Base-by-base conservation (phyloP, 139 green algal species). In the Yamagishiella unicocca region DNA sequence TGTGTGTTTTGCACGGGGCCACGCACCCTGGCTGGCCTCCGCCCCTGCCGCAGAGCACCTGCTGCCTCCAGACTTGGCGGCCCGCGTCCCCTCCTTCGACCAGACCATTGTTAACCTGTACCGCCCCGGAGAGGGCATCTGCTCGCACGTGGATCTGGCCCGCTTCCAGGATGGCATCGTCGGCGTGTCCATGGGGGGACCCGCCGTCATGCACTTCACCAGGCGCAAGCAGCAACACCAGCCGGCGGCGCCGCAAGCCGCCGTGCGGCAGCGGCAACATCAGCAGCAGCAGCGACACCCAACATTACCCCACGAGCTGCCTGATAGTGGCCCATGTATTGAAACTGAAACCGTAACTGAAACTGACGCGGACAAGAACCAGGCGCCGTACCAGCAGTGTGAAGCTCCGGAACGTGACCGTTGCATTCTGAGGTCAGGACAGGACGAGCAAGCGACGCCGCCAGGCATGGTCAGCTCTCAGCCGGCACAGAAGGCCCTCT, bases 51-150 rank as follows among this genome's bases (percentile, higher is more conserved):
- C 61, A 85, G 79, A 25, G 31, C 7, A 46, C 31, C 40, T 85
- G 22, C 61, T 85, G 21, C 61, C 79, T 2, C 42, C 61, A 2
- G 35, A 24, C 61, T n/a, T 85, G n/a, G 61, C 79, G 17, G 79
- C 42, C n/a, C 79, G 79, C 10, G 4, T 2, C 19, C 79, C 79
- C 1, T 27, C 42, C 22, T 85, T 85, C 42, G 79, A 85, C 79
- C 79, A 90, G 38, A 50, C 87, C 29, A 93, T 93, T 40, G 81
- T 91, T 29, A 93, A 93, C 68, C 53, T 91, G 67, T 93, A 93
- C 82, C 58, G 50, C 2, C 88, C 88, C 2, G 90, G 90, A 0
- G 85, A 93, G 37, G 90, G 90, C 76, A 91, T 93, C n/a, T 55
- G 27, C 0, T 53, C 70, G 7, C 90, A 93, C n/a, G 85, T 93